Conservation (phyloP, 129 eudicot genomes). For the Smallanthus sonchifolius region DNA sequence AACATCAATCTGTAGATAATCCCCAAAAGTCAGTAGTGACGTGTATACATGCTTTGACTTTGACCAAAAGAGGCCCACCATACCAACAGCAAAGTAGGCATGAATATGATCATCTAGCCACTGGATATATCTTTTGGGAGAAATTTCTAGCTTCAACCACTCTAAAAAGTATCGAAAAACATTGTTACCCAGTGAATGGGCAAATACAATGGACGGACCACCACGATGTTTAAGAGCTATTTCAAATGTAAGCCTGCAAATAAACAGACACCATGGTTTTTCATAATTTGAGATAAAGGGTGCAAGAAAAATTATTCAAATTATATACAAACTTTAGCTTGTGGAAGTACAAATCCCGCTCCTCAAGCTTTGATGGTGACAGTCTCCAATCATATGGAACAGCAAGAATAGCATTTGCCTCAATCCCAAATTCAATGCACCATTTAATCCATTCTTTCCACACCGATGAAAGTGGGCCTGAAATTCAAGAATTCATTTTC, state of each 20-base stretch:
- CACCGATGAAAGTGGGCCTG: slow-evolving; percentile 98
- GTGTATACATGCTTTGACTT: slow-evolving; percentile 17
- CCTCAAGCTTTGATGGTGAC: slow-evolving; percentile 94
- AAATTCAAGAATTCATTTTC: slow-evolving; percentile 2
- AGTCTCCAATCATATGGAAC: slow-evolving; percentile 98
- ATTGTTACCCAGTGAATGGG: slow-evolving; percentile 93
- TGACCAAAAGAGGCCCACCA: background rate
- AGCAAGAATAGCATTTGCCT: slow-evolving; percentile 91
- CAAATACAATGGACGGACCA: slow-evolving; percentile 91
- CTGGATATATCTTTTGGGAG: slow-evolving; percentile 65
- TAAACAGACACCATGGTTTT: background rate
- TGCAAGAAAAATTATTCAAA: background rate
- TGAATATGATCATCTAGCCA: slow-evolving; percentile 97
- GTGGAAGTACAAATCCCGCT: slow-evolving; percentile 95
- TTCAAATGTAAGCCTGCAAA: slow-evolving; percentile 84
- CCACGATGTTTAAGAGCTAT: slow-evolving; percentile 93
- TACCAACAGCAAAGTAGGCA: slow-evolving; percentile 98
- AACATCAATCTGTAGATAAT: slow-evolving; percentile 14
- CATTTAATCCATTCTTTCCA: slow-evolving; percentile 99
- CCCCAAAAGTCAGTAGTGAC: background rate
- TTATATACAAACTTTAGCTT: slow-evolving; percentile 67
- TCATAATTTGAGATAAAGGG: background rate
- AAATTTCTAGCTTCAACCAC: slow-evolving; percentile 93
- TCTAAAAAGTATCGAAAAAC: slow-evolving; percentile 96
- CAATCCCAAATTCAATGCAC: slow-evolving; percentile 97